Conservation (phyloP, 139 green algal genomes). For the Chlorella sp. region DNA sequence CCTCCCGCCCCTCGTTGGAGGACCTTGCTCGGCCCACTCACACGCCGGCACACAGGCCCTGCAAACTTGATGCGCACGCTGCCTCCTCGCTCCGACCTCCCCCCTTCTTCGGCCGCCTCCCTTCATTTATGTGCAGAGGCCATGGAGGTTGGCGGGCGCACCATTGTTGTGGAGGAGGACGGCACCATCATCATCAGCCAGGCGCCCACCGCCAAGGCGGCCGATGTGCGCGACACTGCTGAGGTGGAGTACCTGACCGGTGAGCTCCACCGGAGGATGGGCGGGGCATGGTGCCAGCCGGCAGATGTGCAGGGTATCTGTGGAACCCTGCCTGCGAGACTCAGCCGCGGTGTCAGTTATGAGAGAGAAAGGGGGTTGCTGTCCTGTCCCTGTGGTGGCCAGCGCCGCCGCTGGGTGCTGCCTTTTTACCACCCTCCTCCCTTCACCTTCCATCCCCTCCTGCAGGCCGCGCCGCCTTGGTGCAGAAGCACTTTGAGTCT, state of each 20-base stretch:
- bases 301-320: no score
- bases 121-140: neutral
- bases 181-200: constrained; percentile 27
- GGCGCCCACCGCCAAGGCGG: neutral
- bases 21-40: neutral
- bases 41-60: neutral
- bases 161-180: constrained; percentile 20
- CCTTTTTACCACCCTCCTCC: neutral
- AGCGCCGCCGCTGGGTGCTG: neutral
- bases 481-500: constrained; percentile 62
- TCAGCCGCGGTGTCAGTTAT: no score
- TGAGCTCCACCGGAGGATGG: neutral
- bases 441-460: neutral
- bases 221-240: neutral
- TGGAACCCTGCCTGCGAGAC: no score
- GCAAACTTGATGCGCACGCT: neutral
- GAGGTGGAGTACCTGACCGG: constrained; percentile 24
- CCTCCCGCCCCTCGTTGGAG: neutral
- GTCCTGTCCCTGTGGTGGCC: neutral
- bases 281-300: neutral
- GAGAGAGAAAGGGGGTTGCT: neutral
- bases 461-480: neutral
- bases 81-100: neutral
- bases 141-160: constrained; percentile 14
- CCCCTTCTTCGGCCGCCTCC: neutral